Evolutionary conservation across 345 rosid genomes (phyloP).

Genomic region (Citrus inodora): DNA sequence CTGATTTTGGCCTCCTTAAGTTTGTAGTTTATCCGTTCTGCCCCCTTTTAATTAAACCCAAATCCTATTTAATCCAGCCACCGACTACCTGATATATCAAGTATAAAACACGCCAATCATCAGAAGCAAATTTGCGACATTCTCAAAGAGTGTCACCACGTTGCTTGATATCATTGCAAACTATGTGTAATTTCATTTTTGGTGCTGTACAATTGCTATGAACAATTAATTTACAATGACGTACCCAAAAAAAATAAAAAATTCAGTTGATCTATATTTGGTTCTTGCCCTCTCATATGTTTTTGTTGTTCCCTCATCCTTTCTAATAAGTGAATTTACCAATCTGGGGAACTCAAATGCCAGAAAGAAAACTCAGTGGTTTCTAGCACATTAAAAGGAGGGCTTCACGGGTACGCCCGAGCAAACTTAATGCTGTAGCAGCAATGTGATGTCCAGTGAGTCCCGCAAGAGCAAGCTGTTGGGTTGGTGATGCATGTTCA

Average conservation of each 20-base stretch:
- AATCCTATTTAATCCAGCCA: too few species aligned
- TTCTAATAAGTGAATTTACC: background rate
- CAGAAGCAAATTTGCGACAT: background rate
- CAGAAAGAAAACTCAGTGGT: background rate
- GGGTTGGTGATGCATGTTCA: slow-evolving; percentile 65
- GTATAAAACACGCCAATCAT: background rate
- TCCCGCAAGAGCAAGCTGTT: slow-evolving; percentile 76
- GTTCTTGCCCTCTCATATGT: background rate
- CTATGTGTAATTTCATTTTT: background rate
- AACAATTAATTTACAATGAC: background rate
- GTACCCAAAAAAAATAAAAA: too few species aligned
- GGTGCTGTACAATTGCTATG: background rate
- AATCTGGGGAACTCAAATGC: background rate
- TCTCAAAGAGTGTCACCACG: too few species aligned
- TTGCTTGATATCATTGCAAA: background rate
- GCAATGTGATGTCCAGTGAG: slow-evolving; percentile 91
- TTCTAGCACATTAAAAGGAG: slow-evolving; percentile 73
- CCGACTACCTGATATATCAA: too few species aligned
- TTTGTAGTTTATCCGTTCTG: too few species aligned
- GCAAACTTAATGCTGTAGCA: slow-evolving; percentile 74
- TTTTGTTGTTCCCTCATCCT: background rate
- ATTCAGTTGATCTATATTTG: too few species aligned
- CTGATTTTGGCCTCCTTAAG: too few species aligned
- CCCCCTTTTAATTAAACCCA: too few species aligned
- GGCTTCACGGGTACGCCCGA: slow-evolving; percentile 87